Base-by-base conservation (phyloP, 2,329 filamentous ascomycete genomes). In the Orbilia blumenaviensis region DNA sequence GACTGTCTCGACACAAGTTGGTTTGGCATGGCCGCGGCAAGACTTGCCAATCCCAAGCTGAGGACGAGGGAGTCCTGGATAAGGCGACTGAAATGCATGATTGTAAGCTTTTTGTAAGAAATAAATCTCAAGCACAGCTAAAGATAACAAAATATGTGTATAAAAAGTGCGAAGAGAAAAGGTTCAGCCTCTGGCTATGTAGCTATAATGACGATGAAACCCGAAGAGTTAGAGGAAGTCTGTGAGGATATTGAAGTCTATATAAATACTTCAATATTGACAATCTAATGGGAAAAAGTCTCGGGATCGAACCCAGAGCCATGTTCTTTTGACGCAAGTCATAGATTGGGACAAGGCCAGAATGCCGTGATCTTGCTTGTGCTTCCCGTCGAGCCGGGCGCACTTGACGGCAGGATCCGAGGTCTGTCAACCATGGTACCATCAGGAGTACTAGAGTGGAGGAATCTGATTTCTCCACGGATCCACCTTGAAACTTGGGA, bases 61-160 rank as follows among this genome's bases (percentile, higher is more conserved):
- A 64, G 48, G 50, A 56, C 60, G 16, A 41, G 25, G 44, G 32
- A 54, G 18, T 56, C 56, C 25, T 63, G 66, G 21, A 69, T 29
- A 48, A 72, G 12, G 12, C 67, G 67, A 60, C 67, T 72, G 38
- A 72, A 58, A 58, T 72, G 60, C 67, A 72, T 72, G 8, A 46
- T 56, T 25, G 8, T 56, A n/a, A 36, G 2, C 6, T 38, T 38
- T 38, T 38, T 38, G 36, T 3, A 38, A 46, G 14, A 46, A 46
- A 12, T 23, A 61, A 44, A 29, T 62, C 54, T 38, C 32, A 54
- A 52, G 32, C 25, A 54, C 46, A 42, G 54, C 54, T 52, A 44
- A 18, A 23, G 46, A 32, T 34, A 63, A 23, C 18, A 2, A 14
- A 23, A 3, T 3, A 38, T 14, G 14, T 44, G 16, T 36, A 10